These are phyloP conservation scores for Helotiales sp. DNA, from an alignment of 2,329 filamentous ascomycete genomes.

Conservation along the genomic window DNA sequence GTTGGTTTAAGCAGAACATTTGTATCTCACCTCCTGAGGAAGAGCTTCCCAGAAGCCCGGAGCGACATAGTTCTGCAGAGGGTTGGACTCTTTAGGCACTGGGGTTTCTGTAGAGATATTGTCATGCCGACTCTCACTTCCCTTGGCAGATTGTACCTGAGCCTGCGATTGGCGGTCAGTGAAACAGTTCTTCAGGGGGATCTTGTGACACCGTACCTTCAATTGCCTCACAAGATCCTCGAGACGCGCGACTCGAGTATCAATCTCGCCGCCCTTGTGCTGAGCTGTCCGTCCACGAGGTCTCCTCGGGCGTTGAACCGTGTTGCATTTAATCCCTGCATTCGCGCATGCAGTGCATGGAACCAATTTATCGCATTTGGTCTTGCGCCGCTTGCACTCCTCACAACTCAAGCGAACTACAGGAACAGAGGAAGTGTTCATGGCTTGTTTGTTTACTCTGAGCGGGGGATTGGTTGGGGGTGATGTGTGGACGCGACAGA, in stretches of 20 bases:
- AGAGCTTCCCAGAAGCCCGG: conserved; percentile 22
- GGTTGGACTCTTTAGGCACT: neutral
- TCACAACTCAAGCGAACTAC: conserved; percentile 17
- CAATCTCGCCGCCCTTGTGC: conserved; percentile 7
- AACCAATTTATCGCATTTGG: conserved; percentile 13
- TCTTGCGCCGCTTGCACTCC: conserved; percentile 17
- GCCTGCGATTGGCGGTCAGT: neutral
- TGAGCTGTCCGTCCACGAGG: conserved; percentile 16
- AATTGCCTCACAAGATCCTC: conserved; percentile 12
- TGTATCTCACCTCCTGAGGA: conserved; percentile 14
- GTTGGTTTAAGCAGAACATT: neutral
- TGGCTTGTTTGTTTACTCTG: neutral
- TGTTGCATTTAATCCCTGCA: conserved; percentile 11
- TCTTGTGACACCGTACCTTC: neutral
- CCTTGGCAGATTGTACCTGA: conserved; percentile 5
- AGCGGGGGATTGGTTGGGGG: neutral
- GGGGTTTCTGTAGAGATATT: neutral
- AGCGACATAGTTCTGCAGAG: conserved; percentile 10
- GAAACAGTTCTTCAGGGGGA: neutral
- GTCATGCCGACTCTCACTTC: neutral
- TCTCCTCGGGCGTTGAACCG: conserved; percentile 15
- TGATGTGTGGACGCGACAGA: neutral
- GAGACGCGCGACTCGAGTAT: conserved; percentile 14
- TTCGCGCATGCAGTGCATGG: conserved; percentile 17
- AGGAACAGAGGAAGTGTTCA: neutral